A percentile compares a stretch with the other conserved stretches of the same genome.
These are phyloP conservation scores for Kwoniella pini DNA, from an alignment of 768 basidiomycete genomes.

Conservation along the genomic window DNA sequence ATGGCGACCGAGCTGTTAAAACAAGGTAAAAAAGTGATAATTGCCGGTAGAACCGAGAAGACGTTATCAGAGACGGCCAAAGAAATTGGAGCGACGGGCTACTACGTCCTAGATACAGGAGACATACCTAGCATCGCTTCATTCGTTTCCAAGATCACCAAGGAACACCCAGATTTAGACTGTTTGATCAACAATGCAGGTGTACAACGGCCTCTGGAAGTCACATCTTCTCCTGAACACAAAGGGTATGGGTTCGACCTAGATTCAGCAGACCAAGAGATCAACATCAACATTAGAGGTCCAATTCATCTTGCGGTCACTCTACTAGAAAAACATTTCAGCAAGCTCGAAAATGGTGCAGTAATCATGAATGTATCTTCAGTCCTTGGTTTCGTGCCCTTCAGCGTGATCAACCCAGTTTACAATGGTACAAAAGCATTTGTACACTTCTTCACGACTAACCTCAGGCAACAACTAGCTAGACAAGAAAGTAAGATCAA, in stretches of 20 bases:
- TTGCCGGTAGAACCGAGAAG: conserved; percentile 31
- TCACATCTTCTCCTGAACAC: conserved; percentile 6
- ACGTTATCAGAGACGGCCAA: conserved; percentile 21
- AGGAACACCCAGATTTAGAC: conserved; percentile 38
- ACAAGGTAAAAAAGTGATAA: conserved; percentile 33
- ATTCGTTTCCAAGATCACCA: conserved; percentile 24
- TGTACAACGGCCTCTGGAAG: conserved; percentile 30
- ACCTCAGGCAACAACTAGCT: conserved; percentile 29
- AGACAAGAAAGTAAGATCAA: conserved; percentile 25
- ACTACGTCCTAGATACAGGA: conserved; percentile 39
- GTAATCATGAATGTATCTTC: conserved; percentile 44
- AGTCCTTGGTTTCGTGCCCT: conserved; percentile 34
- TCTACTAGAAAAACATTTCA: conserved; percentile 29
- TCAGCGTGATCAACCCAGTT: conserved; percentile 34
- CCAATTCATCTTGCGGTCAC: conserved; percentile 32
- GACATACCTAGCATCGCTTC: conserved; percentile 15
- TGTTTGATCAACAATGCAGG: conserved; percentile 46
- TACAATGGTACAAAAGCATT: conserved; percentile 39
- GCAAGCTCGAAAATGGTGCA: conserved; percentile 22
- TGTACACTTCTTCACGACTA: conserved; percentile 30
- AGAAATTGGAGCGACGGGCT: conserved; percentile 35
- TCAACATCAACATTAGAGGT: conserved; percentile 37
- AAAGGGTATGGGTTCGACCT: conserved; percentile 33
- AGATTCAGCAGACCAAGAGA: conserved; percentile 34
- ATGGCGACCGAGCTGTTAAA: conserved; percentile 34